phyloP scores from a whole-genome alignment of 208 protist genomes.

The Acanthamoeba divionensis region DNA sequence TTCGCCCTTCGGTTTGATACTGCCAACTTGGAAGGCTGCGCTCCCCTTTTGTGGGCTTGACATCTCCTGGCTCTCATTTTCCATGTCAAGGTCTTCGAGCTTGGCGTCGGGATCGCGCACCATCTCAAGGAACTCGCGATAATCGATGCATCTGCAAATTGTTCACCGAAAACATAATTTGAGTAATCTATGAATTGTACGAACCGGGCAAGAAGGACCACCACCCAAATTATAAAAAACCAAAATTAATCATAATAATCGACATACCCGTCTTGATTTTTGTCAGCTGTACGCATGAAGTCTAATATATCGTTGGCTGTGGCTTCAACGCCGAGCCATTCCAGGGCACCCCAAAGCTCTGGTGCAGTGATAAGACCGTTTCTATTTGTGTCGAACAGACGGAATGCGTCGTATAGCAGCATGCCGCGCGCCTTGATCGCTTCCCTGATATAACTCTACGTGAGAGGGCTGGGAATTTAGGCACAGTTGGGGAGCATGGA shows the following conservation, averaged over 20 bases:
- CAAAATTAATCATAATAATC: too few relatives aligned
- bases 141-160: constrained; percentile 35
- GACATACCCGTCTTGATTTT: constrained; percentile 1
- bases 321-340: constrained; percentile 10
- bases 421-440: constrained; percentile 3
- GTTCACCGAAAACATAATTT: background rate
- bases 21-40: background rate
- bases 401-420: constrained; percentile 35
- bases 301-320: constrained; percentile 33
- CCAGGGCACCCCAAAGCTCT: constrained; percentile 37
- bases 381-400: constrained; percentile 2
- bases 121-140: constrained; percentile 40
- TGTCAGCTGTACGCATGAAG: constrained; percentile 42
- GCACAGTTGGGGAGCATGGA: too few relatives aligned
- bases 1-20: constrained; percentile 17
- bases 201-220: too few relatives aligned
- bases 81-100: constrained; percentile 37
- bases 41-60: background rate
- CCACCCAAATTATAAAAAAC: background rate
- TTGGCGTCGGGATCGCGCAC: constrained; percentile 41
- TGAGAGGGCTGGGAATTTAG: too few relatives aligned
- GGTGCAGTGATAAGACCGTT: constrained; percentile 13
- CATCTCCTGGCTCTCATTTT: constrained; percentile 27
- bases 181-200: background rate
- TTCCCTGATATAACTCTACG: too few relatives aligned